Conservation (phyloP, 495 filamentous ascomycete species). For the Penicillium paradoxum region DNA sequence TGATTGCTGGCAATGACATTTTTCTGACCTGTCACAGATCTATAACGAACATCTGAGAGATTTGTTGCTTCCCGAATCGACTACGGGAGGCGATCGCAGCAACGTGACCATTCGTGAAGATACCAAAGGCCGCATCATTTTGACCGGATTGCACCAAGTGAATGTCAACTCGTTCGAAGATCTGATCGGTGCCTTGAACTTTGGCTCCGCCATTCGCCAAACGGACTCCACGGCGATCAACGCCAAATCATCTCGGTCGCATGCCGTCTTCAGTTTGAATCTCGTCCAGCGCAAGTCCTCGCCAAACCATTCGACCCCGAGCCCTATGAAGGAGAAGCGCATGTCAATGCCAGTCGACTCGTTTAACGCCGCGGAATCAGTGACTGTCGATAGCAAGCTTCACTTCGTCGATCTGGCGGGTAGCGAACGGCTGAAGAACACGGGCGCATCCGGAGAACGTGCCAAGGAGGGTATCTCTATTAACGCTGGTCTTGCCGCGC, state of each 20-base stretch:
- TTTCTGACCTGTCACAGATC: slow-evolving; percentile 50
- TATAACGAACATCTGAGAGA: slow-evolving; percentile 97
- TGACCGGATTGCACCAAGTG: slow-evolving; percentile 84
- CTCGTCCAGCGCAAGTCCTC: slow-evolving; percentile 79
- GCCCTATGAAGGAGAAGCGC: slow-evolving; percentile 68
- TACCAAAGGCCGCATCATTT: slow-evolving; percentile 87
- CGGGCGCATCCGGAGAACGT: slow-evolving; percentile 88
- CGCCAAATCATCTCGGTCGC: slow-evolving; percentile 96
- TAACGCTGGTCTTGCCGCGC: slow-evolving; percentile 89
- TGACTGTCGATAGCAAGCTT: slow-evolving; percentile 96
- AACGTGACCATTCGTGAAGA: slow-evolving; percentile 87
- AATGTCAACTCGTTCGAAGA: slow-evolving; percentile 91
- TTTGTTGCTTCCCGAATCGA: slow-evolving; percentile 75
- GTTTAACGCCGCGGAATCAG: slow-evolving; percentile 57
- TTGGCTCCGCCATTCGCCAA: slow-evolving; percentile 90
- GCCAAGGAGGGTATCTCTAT: slow-evolving; percentile 98
- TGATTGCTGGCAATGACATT: not conserved
- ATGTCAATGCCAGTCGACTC: slow-evolving; percentile 85
- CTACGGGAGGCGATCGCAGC: slow-evolving; percentile 61
- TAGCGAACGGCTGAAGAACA: slow-evolving; percentile 96
- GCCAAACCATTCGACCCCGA: slow-evolving; percentile 38
- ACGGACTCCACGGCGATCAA: slow-evolving; percentile 99
- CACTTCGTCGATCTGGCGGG: slow-evolving; percentile 98
- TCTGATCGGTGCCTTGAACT: slow-evolving; percentile 79
- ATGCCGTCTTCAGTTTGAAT: slow-evolving; percentile 96